These are phyloP conservation scores for Rosa lucieae DNA, from an alignment of 306 rosid species.

Conservation along the genomic window DNA sequence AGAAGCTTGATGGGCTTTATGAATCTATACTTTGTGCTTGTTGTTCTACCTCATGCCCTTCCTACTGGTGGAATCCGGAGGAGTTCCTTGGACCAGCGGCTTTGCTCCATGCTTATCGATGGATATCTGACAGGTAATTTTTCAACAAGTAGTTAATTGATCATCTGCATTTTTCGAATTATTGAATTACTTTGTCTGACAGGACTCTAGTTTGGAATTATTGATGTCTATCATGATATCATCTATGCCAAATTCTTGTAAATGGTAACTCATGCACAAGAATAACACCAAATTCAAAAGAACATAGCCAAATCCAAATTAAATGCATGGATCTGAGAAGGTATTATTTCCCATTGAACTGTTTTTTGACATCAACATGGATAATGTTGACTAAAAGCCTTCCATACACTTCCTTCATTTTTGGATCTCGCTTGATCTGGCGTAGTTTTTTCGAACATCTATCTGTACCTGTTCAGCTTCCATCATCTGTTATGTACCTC, in stretches of 20 bases:
- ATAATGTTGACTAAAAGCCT: background rate
- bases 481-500: background rate
- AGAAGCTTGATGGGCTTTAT: slow-evolving; percentile 42
- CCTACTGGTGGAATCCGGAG: slow-evolving; percentile 55
- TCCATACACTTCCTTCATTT: background rate
- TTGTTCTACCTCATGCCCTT: slow-evolving; percentile 42
- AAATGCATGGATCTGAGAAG: background rate
- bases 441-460: background rate
- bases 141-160: background rate
- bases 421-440: background rate
- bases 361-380: background rate
- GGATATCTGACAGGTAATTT: slow-evolving; percentile 32
- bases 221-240: background rate
- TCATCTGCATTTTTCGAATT: background rate
- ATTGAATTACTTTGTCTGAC: background rate
- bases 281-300: background rate
- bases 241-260: background rate
- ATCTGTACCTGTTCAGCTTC: background rate
- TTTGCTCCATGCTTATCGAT: slow-evolving; percentile 38
- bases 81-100: slow-evolving; percentile 41
- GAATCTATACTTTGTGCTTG: slow-evolving; percentile 51
- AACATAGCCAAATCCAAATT: background rate
- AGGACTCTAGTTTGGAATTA: background rate
- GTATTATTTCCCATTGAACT: background rate
- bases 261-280: too few relatives aligned